Percentiles rank a stretch among this genome's conserved stretches.
Evolutionary conservation across 257 asterid species (phyloP).

Genomic region (Henckelia pumila): DNA sequence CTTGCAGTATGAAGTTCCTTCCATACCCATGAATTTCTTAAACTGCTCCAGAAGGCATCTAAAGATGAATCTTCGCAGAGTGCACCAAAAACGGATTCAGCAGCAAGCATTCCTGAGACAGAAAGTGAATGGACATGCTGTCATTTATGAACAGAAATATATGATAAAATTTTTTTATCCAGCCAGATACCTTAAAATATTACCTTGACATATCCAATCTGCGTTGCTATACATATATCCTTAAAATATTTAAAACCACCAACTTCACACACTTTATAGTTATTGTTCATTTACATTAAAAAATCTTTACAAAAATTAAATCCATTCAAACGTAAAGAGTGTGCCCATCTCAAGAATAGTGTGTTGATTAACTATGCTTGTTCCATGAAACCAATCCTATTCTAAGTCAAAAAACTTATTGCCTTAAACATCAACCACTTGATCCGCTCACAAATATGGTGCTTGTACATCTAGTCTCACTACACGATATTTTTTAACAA

Average conservation of each 20-base stretch:
- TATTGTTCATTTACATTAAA: no score
- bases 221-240: not conserved
- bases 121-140: not conserved
- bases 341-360: not conserved
- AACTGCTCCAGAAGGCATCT: not conserved
- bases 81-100: not conserved
- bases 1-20: not conserved
- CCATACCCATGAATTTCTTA: not conserved
- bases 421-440: not conserved
- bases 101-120: not conserved
- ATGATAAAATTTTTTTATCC: not conserved
- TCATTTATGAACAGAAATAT: not conserved
- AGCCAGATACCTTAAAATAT: not conserved
- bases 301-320: not conserved
- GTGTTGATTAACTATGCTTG: constrained; percentile 8
- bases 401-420: not conserved
- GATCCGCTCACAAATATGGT: not conserved
- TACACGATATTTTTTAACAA: not conserved
- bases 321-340: not conserved
- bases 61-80: not conserved
- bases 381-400: constrained; percentile 18
- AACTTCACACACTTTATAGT: not conserved
- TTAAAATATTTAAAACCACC: not conserved
- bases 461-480: not conserved
- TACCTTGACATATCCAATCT: not conserved